Conservation (phyloP, 352 stramenopile genomes). For the Albugo candida region DNA sequence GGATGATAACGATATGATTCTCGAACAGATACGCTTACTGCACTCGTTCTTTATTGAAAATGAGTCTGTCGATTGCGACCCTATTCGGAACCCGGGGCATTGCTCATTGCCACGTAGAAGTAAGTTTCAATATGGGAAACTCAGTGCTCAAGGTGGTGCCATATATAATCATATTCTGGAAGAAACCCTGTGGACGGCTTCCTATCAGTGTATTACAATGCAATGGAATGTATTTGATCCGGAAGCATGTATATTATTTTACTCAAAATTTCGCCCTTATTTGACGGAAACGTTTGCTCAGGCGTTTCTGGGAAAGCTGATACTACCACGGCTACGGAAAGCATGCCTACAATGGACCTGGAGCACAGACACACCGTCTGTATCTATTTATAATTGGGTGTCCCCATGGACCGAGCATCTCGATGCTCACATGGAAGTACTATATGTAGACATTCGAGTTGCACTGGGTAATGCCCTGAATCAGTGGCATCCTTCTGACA, state of each 20-base stretch:
- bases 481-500: slow-evolving; percentile 64
- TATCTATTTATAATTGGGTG: slow-evolving; percentile 52
- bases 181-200: slow-evolving; percentile 44
- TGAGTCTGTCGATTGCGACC: not conserved
- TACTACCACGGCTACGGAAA: slow-evolving; percentile 50
- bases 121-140: too few species aligned
- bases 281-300: slow-evolving; percentile 26
- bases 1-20: slow-evolving; percentile 9
- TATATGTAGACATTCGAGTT: slow-evolving; percentile 58
- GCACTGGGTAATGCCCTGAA: slow-evolving; percentile 35
- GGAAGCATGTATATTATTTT: slow-evolving; percentile 21
- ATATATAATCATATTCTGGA: slow-evolving; percentile 67
- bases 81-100: not conserved
- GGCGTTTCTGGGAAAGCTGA: slow-evolving; percentile 33
- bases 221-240: slow-evolving; percentile 32
- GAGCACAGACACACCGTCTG: slow-evolving; percentile 15
- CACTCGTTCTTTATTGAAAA: slow-evolving; percentile 37
- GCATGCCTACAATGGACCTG: slow-evolving; percentile 44
- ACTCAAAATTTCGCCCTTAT: slow-evolving; percentile 25
- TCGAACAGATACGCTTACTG: slow-evolving; percentile 30
- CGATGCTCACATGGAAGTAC: slow-evolving; percentile 17
- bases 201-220: slow-evolving; percentile 44
- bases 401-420: slow-evolving; percentile 39
- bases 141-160: too few species aligned
- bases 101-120: too few species aligned